Conservation (phyloP, 1,139 yeast genomes). For the Saccharomyces hybrid region DNA sequence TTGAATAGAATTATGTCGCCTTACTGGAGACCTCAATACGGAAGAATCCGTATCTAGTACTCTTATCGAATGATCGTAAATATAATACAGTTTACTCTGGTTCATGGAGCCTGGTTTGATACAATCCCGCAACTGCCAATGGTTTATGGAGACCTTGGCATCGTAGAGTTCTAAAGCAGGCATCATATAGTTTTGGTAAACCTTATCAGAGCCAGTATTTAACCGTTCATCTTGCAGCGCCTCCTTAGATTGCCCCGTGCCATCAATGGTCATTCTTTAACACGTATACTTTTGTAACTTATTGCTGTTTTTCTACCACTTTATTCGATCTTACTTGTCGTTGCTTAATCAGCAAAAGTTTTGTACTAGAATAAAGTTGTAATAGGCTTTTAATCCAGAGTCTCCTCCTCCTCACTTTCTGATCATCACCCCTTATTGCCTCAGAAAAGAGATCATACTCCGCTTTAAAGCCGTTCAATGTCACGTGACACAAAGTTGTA, state of each 20-base stretch:
- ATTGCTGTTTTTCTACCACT: not conserved
- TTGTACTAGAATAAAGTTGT: not conserved
- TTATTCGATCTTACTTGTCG: not conserved
- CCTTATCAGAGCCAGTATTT: constrained; percentile 26
- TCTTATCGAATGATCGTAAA: constrained; percentile 41
- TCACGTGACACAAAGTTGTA: not conserved
- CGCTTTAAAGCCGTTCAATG: not conserved
- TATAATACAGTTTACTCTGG: constrained; percentile 41
- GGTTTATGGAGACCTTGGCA: constrained; percentile 39
- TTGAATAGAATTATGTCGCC: constrained; percentile 1
- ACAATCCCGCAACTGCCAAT: constrained; percentile 85
- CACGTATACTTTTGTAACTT: not conserved
- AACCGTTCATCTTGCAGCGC: constrained; percentile 16
- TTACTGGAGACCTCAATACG: constrained; percentile 2
- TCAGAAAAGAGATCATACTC: not conserved
- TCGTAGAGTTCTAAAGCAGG: constrained; percentile 29
- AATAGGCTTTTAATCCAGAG: not conserved
- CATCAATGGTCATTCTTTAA: constrained; percentile 18
- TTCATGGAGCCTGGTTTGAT: constrained; percentile 41
- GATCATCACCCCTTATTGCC: not conserved
- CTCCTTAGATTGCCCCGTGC: constrained; percentile 9
- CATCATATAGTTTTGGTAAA: constrained; percentile 30
- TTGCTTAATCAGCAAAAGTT: constrained; percentile 1
- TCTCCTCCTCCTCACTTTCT: not conserved
- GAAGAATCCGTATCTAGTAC: constrained; percentile 34